Evolutionary conservation across 345 rosid species (phyloP), one percentile per base, ranked within the genome.

Genomic region (Trapa incisa): DNA sequence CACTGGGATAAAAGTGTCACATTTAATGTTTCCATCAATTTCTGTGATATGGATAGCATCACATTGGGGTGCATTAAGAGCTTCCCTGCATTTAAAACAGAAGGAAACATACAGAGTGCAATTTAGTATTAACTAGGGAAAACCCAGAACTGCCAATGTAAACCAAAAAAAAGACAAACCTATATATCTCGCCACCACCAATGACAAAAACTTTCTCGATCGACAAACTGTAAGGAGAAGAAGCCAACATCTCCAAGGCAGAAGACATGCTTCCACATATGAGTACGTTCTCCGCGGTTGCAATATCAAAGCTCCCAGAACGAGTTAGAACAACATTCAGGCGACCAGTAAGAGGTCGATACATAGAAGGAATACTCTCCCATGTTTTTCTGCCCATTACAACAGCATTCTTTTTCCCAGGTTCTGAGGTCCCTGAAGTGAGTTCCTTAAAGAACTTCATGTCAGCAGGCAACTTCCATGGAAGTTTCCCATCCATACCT

Each of bases 371-470:
- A 70, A 95, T 83, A 70, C 97, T 91, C 78, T 91, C 96, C 97
- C 97, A 95, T 15, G 97, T 89, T 77, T 87, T 89, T 66, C 97
- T 81, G 65, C 99, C 96, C 99, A 91, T 95, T 65, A 91, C 82
- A 61, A 95, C 81, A 4, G 96, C 96, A 73, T 95, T 95, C 84
- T 76, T 91, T 73, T 87, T 91, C 70, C 80, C 81, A 61, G 82
- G 57, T 78, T 91, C 97, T 0, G 77, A 68, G 3, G 96, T 81
- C 6, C 83, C 76, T 72, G 75, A 7, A 35, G 99, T 89, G 39
- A 89, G 14, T n/a, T 88, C 88, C 81, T 89, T 85, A 79, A 91
- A 95, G 75, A 86, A 89, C 64, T 86, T 91, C 73, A 95, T 86
- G 73, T 95, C 99, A 43, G 89, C 70, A 57, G 96, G 94, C 72